A percentile compares a stretch with the other conserved stretches of the same genome.
Conservation (phyloP, 306 rosid genomes). For the Aeschynomene evenia region DNA sequence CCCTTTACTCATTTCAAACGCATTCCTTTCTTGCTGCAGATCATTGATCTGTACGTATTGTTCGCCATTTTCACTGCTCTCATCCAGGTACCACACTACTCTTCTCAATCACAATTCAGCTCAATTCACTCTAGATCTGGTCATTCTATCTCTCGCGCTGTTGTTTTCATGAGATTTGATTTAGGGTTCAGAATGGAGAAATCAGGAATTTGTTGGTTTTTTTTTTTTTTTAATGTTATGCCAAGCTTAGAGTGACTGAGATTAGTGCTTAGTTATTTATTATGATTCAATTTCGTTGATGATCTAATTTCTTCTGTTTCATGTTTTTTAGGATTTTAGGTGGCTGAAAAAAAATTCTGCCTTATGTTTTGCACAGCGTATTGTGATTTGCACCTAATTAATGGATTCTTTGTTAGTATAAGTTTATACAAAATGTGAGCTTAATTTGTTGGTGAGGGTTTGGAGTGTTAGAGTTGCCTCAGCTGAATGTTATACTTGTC, state of each 20-base stretch:
- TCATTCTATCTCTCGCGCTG: neutral
- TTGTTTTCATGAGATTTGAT: neutral
- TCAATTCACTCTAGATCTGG: constrained; percentile 9
- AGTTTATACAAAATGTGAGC: neutral
- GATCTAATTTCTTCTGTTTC: no score
- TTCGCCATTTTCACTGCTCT: constrained; percentile 76
- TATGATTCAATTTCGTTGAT: no score
- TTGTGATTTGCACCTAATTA: neutral
- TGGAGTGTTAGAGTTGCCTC: neutral
- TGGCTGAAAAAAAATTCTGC: neutral
- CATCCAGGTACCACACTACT: constrained; percentile 58
- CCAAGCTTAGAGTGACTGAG: neutral
- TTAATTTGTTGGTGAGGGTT: neutral
- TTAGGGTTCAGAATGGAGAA: neutral
- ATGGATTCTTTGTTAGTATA: neutral
- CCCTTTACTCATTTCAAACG: no score
- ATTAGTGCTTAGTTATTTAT: neutral
- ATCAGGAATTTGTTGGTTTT: neutral
- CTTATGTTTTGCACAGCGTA: neutral
- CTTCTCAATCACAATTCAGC: neutral
- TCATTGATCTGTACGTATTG: constrained; percentile 79
- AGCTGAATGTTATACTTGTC: neutral
- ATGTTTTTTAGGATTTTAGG: neutral
- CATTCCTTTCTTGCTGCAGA: constrained; percentile 39
- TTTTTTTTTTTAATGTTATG: no score